Percentiles rank a stretch among this genome's conserved stretches.
Conservation (phyloP, 176 grass and related monocot species). For the Rhynchospora pubera region DNA sequence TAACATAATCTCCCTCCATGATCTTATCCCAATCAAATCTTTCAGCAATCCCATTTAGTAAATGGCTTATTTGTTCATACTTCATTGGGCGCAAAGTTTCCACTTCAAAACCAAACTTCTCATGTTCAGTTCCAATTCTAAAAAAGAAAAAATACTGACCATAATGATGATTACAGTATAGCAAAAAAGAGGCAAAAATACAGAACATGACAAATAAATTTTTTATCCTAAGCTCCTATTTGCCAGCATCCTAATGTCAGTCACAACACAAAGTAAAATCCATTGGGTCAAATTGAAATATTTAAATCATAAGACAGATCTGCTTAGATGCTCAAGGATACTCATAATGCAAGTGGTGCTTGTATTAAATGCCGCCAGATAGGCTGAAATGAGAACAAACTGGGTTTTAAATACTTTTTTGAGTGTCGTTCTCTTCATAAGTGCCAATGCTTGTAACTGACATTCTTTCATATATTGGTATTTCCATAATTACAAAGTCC, state of each 20-base stretch:
- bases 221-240: not conserved
- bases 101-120: conserved; percentile 95
- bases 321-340: conserved; percentile 7
- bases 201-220: not conserved
- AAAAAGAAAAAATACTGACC: not conserved
- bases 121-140: conserved; percentile 99
- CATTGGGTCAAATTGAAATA: not conserved
- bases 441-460: not conserved
- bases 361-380: not conserved
- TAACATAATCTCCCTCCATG: conserved; percentile 73
- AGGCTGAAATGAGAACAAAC: not conserved
- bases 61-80: conserved; percentile 80
- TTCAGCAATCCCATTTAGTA: conserved; percentile 76
- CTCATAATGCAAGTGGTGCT: conserved; percentile 11
- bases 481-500: not conserved
- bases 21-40: conserved; percentile 93
- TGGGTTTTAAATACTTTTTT: not conserved
- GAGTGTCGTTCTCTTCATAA: not conserved
- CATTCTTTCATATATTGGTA: not conserved
- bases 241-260: not conserved
- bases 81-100: conserved; percentile 76
- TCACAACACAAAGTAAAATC: conserved; percentile 1
- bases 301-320: not conserved
- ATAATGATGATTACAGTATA: not conserved
- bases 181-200: not conserved